These are phyloP conservation scores for Thelonectria discophora DNA, from an alignment of 2,329 filamentous ascomycete genomes.

Conservation along the genomic window DNA sequence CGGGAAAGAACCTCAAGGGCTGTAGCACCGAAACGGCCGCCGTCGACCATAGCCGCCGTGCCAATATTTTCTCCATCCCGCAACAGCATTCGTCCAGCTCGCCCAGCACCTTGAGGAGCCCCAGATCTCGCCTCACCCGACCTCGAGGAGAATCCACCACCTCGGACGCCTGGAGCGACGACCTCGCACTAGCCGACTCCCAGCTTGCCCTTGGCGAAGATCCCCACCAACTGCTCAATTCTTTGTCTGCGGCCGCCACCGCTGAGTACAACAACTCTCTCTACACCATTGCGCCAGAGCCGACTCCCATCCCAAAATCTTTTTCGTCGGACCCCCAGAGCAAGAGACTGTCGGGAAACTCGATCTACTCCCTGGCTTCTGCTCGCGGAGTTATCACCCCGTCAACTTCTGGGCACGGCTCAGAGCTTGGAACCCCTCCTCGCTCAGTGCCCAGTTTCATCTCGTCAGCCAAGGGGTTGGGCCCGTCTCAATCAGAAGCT, in stretches of 20 bases:
- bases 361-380: constrained; percentile 74
- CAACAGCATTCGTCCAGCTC: constrained; percentile 58
- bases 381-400: constrained; percentile 61
- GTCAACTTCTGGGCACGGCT: constrained; percentile 61
- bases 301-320: constrained; percentile 55
- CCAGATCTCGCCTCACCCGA: constrained; percentile 53
- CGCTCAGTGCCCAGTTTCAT: constrained; percentile 58
- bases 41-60: constrained; percentile 65
- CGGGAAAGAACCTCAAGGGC: constrained; percentile 56
- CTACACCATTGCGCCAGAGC: constrained; percentile 57
- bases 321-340: constrained; percentile 62
- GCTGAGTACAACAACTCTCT: constrained; percentile 34
- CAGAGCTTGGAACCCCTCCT: constrained; percentile 55
- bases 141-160: constrained; percentile 54
- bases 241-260: constrained; percentile 43
- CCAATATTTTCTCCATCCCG: constrained; percentile 67
- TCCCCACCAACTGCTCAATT: constrained; percentile 57
- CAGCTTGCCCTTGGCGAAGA: constrained; percentile 59
- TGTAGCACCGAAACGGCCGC: constrained; percentile 68
- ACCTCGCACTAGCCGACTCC: constrained; percentile 47
- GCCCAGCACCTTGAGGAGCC: constrained; percentile 52
- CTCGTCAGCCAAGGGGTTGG: constrained; percentile 54
- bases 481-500: constrained; percentile 59
- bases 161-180: constrained; percentile 54
- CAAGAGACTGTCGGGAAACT: constrained; percentile 77